A percentile compares a stretch with the other conserved stretches of the same genome.
These are phyloP conservation scores for Penicillium sp. DNA, from an alignment of 2,329 filamentous ascomycete species.

Conservation along the genomic window DNA sequence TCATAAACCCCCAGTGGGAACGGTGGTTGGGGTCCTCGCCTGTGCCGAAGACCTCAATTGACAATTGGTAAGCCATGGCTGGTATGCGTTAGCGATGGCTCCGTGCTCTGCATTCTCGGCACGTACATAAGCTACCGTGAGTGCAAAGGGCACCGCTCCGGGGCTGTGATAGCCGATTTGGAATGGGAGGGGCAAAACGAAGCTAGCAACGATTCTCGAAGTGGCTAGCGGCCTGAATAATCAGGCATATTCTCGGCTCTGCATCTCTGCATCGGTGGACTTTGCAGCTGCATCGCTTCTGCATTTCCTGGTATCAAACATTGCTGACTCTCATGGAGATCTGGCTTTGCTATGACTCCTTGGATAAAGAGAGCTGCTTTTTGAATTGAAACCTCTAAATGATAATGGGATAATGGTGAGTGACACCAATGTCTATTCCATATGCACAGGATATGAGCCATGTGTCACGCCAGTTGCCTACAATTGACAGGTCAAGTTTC, in stretches of 20 bases:
- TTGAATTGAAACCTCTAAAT: neutral
- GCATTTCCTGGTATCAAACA: neutral
- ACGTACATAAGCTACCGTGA: neutral
- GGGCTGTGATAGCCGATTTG: neutral
- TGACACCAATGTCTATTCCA: neutral
- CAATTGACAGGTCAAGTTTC: slow-evolving; percentile 3
- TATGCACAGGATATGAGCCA: neutral
- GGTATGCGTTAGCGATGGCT: neutral
- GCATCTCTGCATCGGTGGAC: too few species aligned
- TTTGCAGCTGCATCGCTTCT: neutral
- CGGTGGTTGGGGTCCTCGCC: slow-evolving; percentile 27
- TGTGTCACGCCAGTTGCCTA: neutral
- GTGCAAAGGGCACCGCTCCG: neutral
- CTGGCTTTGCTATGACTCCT: too few species aligned
- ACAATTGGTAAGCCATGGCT: slow-evolving; percentile 25
- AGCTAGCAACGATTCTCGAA: neutral
- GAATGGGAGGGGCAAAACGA: neutral
- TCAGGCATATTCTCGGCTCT: neutral
- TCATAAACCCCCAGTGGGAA: slow-evolving; percentile 31
- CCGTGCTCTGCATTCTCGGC: neutral
- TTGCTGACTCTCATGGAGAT: neutral
- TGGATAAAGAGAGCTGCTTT: too few species aligned
- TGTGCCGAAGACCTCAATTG: slow-evolving; percentile 27
- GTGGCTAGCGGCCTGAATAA: neutral
- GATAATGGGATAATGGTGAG: neutral